These are phyloP conservation scores for Fusarium proliferatum DNA, from an alignment of 2,329 filamentous ascomycete genomes.

Conservation along the genomic window DNA sequence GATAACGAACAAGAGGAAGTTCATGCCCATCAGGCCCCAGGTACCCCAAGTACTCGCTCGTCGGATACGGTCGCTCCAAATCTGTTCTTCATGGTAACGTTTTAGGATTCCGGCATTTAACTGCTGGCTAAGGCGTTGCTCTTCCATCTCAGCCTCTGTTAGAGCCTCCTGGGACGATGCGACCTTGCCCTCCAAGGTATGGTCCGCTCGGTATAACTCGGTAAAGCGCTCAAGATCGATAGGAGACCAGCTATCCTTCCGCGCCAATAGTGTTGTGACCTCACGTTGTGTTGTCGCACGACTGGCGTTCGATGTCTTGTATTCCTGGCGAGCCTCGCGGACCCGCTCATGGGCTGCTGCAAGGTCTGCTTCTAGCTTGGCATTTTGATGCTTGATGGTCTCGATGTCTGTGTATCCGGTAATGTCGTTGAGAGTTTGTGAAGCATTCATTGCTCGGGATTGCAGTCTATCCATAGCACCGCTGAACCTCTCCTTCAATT, in stretches of 20 bases:
- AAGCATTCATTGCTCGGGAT: slow-evolving; percentile 83
- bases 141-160: slow-evolving; percentile 78
- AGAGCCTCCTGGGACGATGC: slow-evolving; percentile 76
- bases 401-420: slow-evolving; percentile 96
- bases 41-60: slow-evolving; percentile 98
- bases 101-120: slow-evolving; percentile 86
- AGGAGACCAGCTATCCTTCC: slow-evolving; percentile 92
- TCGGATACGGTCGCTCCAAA: slow-evolving; percentile 98
- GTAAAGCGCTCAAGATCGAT: slow-evolving; percentile 95
- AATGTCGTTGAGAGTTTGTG: slow-evolving; percentile 90
- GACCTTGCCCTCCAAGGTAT: slow-evolving; percentile 90
- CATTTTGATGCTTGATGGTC: slow-evolving; percentile 82
- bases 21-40: slow-evolving; percentile 97
- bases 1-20: slow-evolving; percentile 87
- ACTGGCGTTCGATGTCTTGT: slow-evolving; percentile 84
- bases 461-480: slow-evolving; percentile 88
- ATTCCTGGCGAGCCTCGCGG: slow-evolving; percentile 76
- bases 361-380: slow-evolving; percentile 70
- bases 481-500: slow-evolving; percentile 50
- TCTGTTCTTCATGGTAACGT: slow-evolving; percentile 98
- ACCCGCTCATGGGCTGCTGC: slow-evolving; percentile 72
- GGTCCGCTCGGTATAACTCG: slow-evolving; percentile 88
- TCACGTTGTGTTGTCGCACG: slow-evolving; percentile 93
- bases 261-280: slow-evolving; percentile 91
- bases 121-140: slow-evolving; percentile 79